phyloP scores from a whole-genome alignment of 2,329 filamentous ascomycete species.

The Trichoderma guizhouense region DNA sequence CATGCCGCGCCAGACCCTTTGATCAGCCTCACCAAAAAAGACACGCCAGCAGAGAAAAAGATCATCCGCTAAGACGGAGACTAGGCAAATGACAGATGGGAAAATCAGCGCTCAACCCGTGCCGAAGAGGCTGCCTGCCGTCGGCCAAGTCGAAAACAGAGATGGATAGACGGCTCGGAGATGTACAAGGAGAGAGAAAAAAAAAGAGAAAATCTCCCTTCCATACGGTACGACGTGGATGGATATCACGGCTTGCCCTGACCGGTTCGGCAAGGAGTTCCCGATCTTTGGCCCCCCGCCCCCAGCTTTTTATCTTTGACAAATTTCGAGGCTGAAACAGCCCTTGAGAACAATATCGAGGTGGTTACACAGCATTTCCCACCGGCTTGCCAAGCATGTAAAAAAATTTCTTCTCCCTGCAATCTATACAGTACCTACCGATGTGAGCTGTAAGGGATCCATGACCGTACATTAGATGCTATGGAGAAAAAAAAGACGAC shows the following conservation, averaged over 20 bases:
- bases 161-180: background rate
- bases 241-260: background rate
- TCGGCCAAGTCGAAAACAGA: background rate
- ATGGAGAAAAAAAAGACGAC: background rate
- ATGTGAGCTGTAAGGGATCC: constrained; percentile 1
- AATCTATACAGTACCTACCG: background rate
- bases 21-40: background rate
- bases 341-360: background rate
- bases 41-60: background rate
- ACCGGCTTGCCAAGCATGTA: background rate
- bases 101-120: background rate
- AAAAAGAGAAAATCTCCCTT: background rate
- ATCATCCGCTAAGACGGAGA: constrained; percentile 11
- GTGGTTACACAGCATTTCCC: constrained; percentile 12
- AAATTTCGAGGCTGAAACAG: background rate
- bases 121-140: background rate
- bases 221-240: background rate
- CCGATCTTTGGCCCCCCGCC: constrained; percentile 3
- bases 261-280: constrained; percentile 10
- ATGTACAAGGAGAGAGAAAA: background rate
- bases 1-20: background rate
- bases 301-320: background rate
- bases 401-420: background rate
- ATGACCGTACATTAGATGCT: background rate
- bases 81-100: constrained; percentile 5